Evolutionary conservation across 441 rosid genomes (phyloP).

Genomic region (Arabidopsis lyrata): DNA sequence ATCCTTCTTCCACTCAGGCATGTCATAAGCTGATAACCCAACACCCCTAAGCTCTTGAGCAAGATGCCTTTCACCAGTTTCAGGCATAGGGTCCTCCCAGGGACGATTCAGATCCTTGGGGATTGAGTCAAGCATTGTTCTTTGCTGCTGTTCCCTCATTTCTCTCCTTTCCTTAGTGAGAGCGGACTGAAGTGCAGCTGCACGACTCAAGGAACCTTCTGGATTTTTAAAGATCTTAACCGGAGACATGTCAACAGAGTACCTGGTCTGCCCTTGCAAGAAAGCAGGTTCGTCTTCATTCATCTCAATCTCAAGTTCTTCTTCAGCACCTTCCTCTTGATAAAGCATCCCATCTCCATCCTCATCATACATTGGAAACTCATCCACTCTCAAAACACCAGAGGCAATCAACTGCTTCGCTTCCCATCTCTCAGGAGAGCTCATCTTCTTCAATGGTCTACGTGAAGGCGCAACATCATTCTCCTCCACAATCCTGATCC

Average conservation of each 20-base stretch:
- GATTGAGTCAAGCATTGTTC: constrained; percentile 85
- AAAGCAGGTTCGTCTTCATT: constrained; percentile 92
- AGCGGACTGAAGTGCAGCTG: constrained; percentile 92
- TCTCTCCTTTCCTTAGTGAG: constrained; percentile 87
- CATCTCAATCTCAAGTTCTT: constrained; percentile 91
- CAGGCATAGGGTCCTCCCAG: constrained; percentile 95
- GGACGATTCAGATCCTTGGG: constrained; percentile 93
- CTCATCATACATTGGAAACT: constrained; percentile 78
- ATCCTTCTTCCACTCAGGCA: constrained; percentile 96
- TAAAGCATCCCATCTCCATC: constrained; percentile 84
- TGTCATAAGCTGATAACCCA: constrained; percentile 81
- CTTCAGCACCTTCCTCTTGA: constrained; percentile 93
- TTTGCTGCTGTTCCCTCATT: constrained; percentile 83
- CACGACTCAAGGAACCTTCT: constrained; percentile 91
- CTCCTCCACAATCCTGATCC: constrained; percentile 73
- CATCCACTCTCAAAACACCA: constrained; percentile 67
- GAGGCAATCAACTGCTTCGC: constrained; percentile 89
- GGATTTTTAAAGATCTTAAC: constrained; percentile 93
- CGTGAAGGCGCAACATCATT: constrained; percentile 61
- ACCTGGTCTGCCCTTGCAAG: constrained; percentile 85
- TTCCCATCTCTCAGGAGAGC: constrained; percentile 93
- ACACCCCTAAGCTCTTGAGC: constrained; percentile 93
- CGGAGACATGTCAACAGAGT: constrained; percentile 86
- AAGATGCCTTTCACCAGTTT: constrained; percentile 92
- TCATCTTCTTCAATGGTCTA: constrained; percentile 83